Evolutionary conservation across 108 stramenopile species (phyloP).

Genomic region (Poteriospumella lacustris): DNA sequence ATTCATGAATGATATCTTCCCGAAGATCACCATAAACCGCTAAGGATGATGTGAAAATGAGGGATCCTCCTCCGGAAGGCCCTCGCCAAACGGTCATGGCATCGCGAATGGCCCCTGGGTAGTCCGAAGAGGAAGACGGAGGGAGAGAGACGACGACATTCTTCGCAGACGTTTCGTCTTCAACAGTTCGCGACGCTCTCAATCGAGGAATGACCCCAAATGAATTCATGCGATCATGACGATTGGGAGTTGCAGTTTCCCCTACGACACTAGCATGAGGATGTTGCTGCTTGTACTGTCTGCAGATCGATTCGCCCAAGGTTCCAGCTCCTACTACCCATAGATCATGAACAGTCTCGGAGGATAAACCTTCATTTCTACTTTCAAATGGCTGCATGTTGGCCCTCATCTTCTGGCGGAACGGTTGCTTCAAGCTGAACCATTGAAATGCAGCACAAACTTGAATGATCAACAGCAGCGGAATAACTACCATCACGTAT

Average conservation of each 20-base stretch:
- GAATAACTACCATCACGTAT: no score
- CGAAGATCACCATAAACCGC: neutral
- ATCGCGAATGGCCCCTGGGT: neutral
- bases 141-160: neutral
- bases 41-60: neutral
- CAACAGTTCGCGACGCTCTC: neutral
- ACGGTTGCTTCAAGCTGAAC: no score
- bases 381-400: no score
- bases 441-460: no score
- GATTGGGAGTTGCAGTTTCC: neutral
- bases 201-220: neutral
- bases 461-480: no score
- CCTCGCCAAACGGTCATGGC: neutral
- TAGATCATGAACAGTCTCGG: no score
- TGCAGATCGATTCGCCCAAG: neutral
- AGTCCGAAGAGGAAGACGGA: neutral
- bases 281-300: neutral
- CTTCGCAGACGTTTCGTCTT: neutral
- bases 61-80: neutral
- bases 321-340: constrained; percentile 18
- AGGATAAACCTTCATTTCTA: no score
- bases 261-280: neutral
- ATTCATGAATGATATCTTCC: neutral
- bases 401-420: no score
- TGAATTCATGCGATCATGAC: neutral